phyloP scores from a whole-genome alignment of 331 rosid species.

The Prunus yedoensis region DNA sequence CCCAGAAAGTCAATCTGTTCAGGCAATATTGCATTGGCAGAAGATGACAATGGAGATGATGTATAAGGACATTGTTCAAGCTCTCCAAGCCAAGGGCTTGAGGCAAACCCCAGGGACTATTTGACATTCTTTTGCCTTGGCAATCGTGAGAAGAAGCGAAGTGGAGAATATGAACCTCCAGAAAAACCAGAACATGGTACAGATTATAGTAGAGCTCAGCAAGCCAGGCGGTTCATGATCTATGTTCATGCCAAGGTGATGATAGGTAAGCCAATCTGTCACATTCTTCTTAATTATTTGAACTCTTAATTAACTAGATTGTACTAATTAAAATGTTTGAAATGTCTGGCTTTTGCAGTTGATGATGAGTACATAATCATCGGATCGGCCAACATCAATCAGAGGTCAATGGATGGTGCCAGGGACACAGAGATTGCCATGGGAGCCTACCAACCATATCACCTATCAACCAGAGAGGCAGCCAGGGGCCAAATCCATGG shows the following conservation, averaged over 20 bases:
- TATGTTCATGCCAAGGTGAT: constrained; percentile 53
- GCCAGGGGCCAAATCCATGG: constrained; percentile 47
- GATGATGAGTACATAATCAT: constrained; percentile 51
- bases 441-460: constrained; percentile 47
- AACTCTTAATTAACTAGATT: background rate
- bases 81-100: constrained; percentile 35
- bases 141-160: constrained; percentile 30
- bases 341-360: constrained; percentile 27
- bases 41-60: constrained; percentile 50
- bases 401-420: constrained; percentile 52
- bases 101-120: constrained; percentile 42
- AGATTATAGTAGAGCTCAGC: constrained; percentile 43
- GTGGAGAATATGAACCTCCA: constrained; percentile 30
- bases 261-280: constrained; percentile 35
- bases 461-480: constrained; percentile 25
- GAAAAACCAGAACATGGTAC: constrained; percentile 31
- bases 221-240: constrained; percentile 47
- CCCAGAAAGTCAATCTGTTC: constrained; percentile 40
- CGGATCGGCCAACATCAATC: constrained; percentile 51
- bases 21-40: constrained; percentile 46
- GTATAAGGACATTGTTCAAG: constrained; percentile 40
- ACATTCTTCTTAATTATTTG: background rate
- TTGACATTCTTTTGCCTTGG: constrained; percentile 52
- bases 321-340: background rate
- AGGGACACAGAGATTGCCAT: constrained; percentile 47